A percentile compares a stretch with the other conserved stretches of the same genome.
Evolutionary conservation across 1,139 yeast genomes (phyloP).

Genomic region (Pneumocystis canis): DNA sequence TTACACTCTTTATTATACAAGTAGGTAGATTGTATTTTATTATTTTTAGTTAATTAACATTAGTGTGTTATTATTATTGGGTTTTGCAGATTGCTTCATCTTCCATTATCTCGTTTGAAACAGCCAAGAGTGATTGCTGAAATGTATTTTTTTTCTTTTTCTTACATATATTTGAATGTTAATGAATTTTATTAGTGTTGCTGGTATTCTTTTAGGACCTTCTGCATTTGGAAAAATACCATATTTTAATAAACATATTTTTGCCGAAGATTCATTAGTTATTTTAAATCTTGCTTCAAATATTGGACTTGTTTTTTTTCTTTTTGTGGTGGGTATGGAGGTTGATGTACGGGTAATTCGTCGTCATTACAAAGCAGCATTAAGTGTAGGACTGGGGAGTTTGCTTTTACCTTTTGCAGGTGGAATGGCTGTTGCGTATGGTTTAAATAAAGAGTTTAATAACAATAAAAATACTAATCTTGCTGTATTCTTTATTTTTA

Average conservation of each 20-base stretch:
- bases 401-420: constrained; percentile 66
- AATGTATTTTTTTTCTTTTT: constrained; percentile 23
- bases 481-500: constrained; percentile 30
- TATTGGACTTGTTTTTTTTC: constrained; percentile 53
- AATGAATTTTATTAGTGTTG: constrained; percentile 26
- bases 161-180: no score
- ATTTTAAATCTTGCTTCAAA: constrained; percentile 56
- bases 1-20: constrained; percentile 49
- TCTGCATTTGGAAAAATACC: constrained; percentile 49
- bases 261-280: constrained; percentile 38
- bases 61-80: constrained; percentile 32
- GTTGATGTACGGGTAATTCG: constrained; percentile 52
- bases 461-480: constrained; percentile 22
- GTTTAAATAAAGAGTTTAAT: constrained; percentile 44
- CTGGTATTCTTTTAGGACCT: constrained; percentile 62
- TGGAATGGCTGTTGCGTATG: constrained; percentile 57
- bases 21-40: constrained; percentile 18
- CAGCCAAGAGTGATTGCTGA: constrained; percentile 73
- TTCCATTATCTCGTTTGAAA: constrained; percentile 42
- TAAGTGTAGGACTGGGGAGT: constrained; percentile 51
- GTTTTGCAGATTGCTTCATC: constrained; percentile 41
- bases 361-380: constrained; percentile 44
- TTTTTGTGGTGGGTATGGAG: constrained; percentile 65
- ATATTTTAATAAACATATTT: constrained; percentile 45
- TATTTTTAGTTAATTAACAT: constrained; percentile 8